Evolutionary conservation across 2,329 filamentous ascomycete genomes (phyloP), one percentile per base, ranked within the genome.

Genomic region (Anthostomella pinea): DNA sequence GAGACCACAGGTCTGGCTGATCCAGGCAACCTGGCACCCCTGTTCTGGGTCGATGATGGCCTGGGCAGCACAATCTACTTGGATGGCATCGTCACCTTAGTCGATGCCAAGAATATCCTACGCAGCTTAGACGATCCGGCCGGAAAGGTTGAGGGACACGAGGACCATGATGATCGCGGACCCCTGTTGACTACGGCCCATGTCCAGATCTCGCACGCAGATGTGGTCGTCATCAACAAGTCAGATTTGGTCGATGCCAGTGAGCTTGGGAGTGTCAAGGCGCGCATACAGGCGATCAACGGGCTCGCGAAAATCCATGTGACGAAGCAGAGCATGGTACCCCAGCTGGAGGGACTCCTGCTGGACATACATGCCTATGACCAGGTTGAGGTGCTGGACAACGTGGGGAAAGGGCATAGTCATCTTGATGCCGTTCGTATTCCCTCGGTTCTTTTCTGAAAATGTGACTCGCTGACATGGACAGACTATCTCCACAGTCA

Each of bases 31-130:
- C 81, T 98, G 33, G 93, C 93, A 1, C 93, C 93, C 1, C 68
- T 97, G 10, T 98, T 98, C 67, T 98, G 93, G 93, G 83, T 98
- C 17, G 93, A 98, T 53, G 91, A 97, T 49, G 93, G 90, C 1
- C 75, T 98, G 3, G 91, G 89, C 6, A 95, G 90, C 62, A 90
- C 85, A 23, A 96, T 98, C 53, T 98, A 95, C 62, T 78, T 98
- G 0, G 93, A 98, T 57, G 93, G 93, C 2, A 95, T 98, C 38
- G 90, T 97, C 30, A 97, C 93, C 0, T 71, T 98, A 2, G 87
- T 98, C 14, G 93, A 98, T 60, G 91, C 90, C 20, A 94, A 93
- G 66, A 96, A 97, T 54, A 85, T 98, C 15, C 62, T 94, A 4
- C 81, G 75, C 46, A 87, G 81, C 52, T 73, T 98, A 2, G 87